A percentile compares a stretch with the other conserved stretches of the same genome.
phyloP scores from a whole-genome alignment of 352 stramenopile genomes.

The Phytophthora quininea region DNA sequence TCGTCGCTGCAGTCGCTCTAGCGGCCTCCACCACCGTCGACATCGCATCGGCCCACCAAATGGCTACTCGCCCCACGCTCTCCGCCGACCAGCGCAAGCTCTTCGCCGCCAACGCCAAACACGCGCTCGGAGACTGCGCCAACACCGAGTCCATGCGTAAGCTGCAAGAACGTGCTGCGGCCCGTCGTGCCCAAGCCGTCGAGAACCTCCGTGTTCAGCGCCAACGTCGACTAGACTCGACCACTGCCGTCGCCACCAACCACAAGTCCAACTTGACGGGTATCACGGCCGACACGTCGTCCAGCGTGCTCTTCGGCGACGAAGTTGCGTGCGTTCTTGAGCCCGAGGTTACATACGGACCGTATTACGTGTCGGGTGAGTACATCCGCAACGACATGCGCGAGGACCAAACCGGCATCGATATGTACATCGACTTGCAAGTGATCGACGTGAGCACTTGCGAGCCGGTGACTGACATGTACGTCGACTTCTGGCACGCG shows the following conservation, averaged over 20 bases:
- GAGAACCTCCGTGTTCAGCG: constrained; percentile 22
- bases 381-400: constrained; percentile 32
- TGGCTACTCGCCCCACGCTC: constrained; percentile 17
- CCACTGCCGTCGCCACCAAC: constrained; percentile 21
- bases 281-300: constrained; percentile 20
- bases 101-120: constrained; percentile 30
- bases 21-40: constrained; percentile 13
- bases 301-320: constrained; percentile 22
- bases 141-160: constrained; percentile 23
- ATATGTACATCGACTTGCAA: constrained; percentile 33
- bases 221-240: constrained; percentile 28
- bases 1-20: constrained; percentile 15
- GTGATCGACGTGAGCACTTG: constrained; percentile 35
- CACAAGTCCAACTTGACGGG: constrained; percentile 28
- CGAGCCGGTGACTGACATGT: constrained; percentile 28
- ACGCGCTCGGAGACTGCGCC: constrained; percentile 25
- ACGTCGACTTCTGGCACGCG: constrained; percentile 38
- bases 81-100: constrained; percentile 23
- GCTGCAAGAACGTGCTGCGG: constrained; percentile 26
- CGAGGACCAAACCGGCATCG: constrained; percentile 24
- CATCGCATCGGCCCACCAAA: constrained; percentile 18
- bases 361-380: constrained; percentile 34
- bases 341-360: constrained; percentile 34
- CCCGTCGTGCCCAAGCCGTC: constrained; percentile 14
- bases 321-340: constrained; percentile 27